phyloP scores from a whole-genome alignment of 768 basidiomycete species.

The Rhodotorula paludigena region DNA sequence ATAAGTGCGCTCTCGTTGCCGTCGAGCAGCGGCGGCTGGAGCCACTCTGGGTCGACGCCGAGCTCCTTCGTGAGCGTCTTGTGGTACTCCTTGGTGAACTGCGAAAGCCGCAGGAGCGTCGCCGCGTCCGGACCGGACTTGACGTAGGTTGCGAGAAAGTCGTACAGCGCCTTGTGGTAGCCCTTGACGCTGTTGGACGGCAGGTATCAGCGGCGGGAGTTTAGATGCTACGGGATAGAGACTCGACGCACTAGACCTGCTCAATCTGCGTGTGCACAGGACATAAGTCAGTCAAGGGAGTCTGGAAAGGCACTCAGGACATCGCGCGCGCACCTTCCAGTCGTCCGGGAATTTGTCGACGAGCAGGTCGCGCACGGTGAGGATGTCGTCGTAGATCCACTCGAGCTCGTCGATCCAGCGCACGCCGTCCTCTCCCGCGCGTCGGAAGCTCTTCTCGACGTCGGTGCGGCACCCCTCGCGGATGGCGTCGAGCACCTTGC shows the following conservation, averaged over 20 bases:
- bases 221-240: too few species aligned
- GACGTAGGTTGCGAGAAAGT: conserved; percentile 64
- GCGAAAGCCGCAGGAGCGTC: conserved; percentile 73
- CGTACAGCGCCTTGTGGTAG: conserved; percentile 81
- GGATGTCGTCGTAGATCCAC: conserved; percentile 93
- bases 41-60: conserved; percentile 68
- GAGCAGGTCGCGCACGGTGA: conserved; percentile 83
- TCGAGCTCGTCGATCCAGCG: conserved; percentile 67
- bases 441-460: conserved; percentile 34
- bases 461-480: conserved; percentile 44
- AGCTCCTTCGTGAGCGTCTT: conserved; percentile 85
- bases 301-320: conserved; percentile 46
- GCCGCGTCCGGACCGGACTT: conserved; percentile 78
- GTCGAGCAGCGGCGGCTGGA: conserved; percentile 85
- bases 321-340: conserved; percentile 75
- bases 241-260: conserved; percentile 25
- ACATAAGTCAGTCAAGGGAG: background rate
- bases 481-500: conserved; percentile 77
- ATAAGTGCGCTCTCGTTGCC: conserved; percentile 90
- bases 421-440: conserved; percentile 59
- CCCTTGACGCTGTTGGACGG: conserved; percentile 56
- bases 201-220: too few species aligned
- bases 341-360: conserved; percentile 85
- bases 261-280: conserved; percentile 14
- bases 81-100: conserved; percentile 94